These are phyloP conservation scores for Geotrichum klebahnii DNA, from an alignment of 1,139 yeast species.

Conservation along the genomic window DNA sequence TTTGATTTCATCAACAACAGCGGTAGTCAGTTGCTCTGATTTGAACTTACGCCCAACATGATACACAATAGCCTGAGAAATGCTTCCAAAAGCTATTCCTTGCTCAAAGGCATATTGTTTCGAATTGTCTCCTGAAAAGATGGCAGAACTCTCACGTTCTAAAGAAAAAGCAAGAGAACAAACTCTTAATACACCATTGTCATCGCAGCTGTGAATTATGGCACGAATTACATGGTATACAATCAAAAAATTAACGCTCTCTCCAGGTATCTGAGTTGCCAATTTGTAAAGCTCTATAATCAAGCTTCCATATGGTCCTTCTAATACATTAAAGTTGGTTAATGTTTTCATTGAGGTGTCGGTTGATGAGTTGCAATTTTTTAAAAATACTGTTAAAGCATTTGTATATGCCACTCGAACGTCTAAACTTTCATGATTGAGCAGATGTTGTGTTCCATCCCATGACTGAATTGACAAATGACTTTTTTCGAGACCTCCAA, in stretches of 20 bases:
- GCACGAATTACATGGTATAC: conserved; percentile 25
- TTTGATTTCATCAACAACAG: conserved; percentile 24
- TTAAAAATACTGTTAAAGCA: conserved; percentile 31
- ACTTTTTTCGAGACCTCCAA: conserved; percentile 14
- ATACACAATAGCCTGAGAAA: conserved; percentile 28
- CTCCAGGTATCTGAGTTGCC: conserved; percentile 22
- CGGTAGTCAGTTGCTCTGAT: conserved; percentile 22
- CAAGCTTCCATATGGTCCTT: conserved; percentile 28
- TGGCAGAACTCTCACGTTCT: conserved; percentile 23
- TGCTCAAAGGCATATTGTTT: conserved; percentile 25
- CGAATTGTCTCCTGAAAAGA: conserved; percentile 20
- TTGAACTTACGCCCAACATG: conserved; percentile 26
- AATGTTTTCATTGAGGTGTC: conserved; percentile 4
- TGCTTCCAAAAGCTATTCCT: conserved; percentile 27
- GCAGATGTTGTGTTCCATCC: conserved; percentile 37
- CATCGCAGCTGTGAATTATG: conserved; percentile 25
- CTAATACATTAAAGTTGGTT: conserved; percentile 24
- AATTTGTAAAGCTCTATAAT: conserved; percentile 25
- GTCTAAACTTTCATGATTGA: conserved; percentile 30
- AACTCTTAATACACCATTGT: conserved; percentile 24
- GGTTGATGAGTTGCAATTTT: conserved; percentile 20
- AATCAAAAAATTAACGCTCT: conserved; percentile 23
- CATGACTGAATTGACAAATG: conserved; percentile 39
- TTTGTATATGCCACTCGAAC: conserved; percentile 32
- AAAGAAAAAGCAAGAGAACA: conserved; percentile 27